Conservation (phyloP, 805 yeast genomes). For the Spathaspora hagerdaliae region DNA sequence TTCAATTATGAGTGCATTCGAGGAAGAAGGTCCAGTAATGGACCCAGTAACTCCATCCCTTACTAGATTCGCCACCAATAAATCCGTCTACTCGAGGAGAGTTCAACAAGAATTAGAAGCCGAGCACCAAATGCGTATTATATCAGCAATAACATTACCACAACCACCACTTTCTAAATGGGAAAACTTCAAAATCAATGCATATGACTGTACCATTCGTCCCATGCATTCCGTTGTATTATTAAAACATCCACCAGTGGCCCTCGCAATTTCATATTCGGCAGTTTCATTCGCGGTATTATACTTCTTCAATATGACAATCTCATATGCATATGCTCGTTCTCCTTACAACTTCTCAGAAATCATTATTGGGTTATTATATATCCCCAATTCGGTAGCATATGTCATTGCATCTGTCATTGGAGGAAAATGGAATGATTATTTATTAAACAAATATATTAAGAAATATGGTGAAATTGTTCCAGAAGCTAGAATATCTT, state of each 20-base stretch:
- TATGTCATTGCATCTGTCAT: conserved; percentile 71
- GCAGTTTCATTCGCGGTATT: conserved; percentile 68
- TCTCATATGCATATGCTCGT: conserved; percentile 57
- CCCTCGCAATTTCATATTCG: conserved; percentile 59
- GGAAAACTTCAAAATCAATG: conserved; percentile 18
- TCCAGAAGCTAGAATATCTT: conserved; percentile 78
- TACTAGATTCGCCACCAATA: conserved; percentile 32
- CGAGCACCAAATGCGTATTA: conserved; percentile 15
- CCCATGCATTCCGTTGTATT: conserved; percentile 64
- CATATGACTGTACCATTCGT: conserved; percentile 46
- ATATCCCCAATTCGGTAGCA: conserved; percentile 79
- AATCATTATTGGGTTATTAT: conserved; percentile 66
- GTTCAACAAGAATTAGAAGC: conserved; percentile 19
- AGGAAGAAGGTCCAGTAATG: conserved; percentile 28
- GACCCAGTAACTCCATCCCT: conserved; percentile 40
- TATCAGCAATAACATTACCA: conserved; percentile 1
- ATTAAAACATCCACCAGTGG: conserved; percentile 70
- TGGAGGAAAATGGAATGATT: conserved; percentile 81
- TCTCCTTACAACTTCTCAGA: conserved; percentile 69
- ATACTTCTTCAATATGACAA: conserved; percentile 71
- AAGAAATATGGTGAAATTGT: conserved; percentile 56
- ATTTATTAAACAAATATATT: conserved; percentile 47
- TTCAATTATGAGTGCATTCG: neutral
- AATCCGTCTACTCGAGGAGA: conserved; percentile 26
- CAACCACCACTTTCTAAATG: neutral